Conservation (phyloP, 2,329 filamentous ascomycete species). For the Kalmusia sp. region DNA sequence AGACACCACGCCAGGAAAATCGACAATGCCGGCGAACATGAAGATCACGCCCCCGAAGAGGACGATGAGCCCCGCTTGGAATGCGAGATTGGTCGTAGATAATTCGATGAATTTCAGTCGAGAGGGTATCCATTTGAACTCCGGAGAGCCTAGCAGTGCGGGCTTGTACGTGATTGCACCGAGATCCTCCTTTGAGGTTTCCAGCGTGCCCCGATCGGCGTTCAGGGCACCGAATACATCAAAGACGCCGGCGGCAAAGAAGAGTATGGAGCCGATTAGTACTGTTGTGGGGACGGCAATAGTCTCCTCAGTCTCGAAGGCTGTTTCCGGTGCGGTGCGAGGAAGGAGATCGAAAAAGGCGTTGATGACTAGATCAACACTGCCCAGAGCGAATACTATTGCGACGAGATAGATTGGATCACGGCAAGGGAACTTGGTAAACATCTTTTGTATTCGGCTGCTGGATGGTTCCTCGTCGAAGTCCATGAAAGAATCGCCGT, state of each 20-base stretch:
- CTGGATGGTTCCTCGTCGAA: slow-evolving; percentile 14
- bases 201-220: slow-evolving; percentile 25
- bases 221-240: slow-evolving; percentile 34
- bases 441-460: slow-evolving; percentile 22
- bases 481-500: slow-evolving; percentile 19
- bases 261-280: slow-evolving; percentile 33
- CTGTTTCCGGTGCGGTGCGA: slow-evolving; percentile 9
- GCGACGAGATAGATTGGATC: slow-evolving; percentile 40
- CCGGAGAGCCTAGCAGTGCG: slow-evolving; percentile 28
- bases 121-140: slow-evolving; percentile 34
- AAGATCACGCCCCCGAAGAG: slow-evolving; percentile 39
- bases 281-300: slow-evolving; percentile 31
- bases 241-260: slow-evolving; percentile 36
- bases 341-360: slow-evolving; percentile 36
- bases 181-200: slow-evolving; percentile 15
- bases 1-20: slow-evolving; percentile 31
- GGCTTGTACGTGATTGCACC: slow-evolving; percentile 26
- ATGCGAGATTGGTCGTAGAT: slow-evolving; percentile 25
- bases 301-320: slow-evolving; percentile 23
- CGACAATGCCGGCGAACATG: slow-evolving; percentile 37
- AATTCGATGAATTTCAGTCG: slow-evolving; percentile 26
- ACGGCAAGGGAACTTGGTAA: slow-evolving; percentile 33
- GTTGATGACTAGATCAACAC: slow-evolving; percentile 33
- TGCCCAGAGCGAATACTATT: slow-evolving; percentile 30
- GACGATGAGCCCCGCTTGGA: slow-evolving; percentile 38